phyloP scores from a whole-genome alignment of 495 filamentous ascomycete genomes.

The Tuber indicum region DNA sequence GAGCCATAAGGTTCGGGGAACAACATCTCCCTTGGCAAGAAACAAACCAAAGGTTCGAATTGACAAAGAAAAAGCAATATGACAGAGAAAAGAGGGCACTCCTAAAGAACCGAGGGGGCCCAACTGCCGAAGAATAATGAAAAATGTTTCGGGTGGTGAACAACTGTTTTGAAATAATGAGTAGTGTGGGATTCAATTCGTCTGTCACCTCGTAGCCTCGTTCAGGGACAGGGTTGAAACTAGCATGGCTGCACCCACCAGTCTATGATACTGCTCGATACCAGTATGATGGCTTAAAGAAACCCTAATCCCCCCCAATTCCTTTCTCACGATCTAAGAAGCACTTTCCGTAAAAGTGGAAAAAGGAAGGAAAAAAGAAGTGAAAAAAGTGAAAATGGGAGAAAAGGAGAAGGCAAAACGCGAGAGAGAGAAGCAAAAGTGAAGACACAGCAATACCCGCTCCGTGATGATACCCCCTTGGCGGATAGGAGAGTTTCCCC shows the following conservation, averaged over 20 bases:
- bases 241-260: neutral
- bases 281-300: neutral
- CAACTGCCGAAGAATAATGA: neutral
- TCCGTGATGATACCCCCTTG: neutral
- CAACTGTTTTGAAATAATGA: neutral
- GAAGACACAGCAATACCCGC: neutral
- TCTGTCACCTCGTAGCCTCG: neutral
- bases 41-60: neutral
- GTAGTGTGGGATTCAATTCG: neutral
- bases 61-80: neutral
- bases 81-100: neutral
- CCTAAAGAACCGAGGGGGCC: neutral
- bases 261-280: neutral
- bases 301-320: neutral
- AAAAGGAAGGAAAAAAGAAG: neutral
- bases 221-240: neutral
- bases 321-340: neutral
- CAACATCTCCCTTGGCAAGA: neutral
- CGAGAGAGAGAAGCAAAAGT: neutral
- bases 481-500: neutral
- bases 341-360: neutral
- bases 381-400: neutral
- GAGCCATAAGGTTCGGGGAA: neutral
- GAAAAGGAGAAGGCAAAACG: neutral
- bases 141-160: slow-evolving; percentile 1